These are phyloP conservation scores for Penicillium fimorum DNA, from an alignment of 495 filamentous ascomycete species.

Conservation along the genomic window DNA sequence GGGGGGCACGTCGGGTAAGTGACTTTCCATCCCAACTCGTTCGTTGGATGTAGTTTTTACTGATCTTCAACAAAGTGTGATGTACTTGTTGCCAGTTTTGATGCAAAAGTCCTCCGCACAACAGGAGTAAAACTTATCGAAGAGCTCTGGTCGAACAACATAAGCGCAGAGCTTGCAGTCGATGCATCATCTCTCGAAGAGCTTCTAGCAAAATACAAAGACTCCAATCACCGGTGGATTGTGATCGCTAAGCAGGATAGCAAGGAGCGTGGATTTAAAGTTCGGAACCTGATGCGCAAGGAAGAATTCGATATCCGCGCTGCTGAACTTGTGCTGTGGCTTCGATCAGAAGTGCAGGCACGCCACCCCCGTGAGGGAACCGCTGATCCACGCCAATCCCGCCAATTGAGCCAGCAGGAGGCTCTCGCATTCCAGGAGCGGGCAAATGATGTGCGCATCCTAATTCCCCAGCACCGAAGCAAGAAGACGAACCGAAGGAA, in stretches of 20 bases:
- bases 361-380: conserved; percentile 62
- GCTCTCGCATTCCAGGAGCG: conserved; percentile 41
- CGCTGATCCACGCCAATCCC: conserved; percentile 43
- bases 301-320: conserved; percentile 79
- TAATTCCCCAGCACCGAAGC: conserved; percentile 73
- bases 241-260: conserved; percentile 81
- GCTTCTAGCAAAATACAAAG: conserved; percentile 61
- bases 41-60: background rate
- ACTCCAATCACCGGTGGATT: conserved; percentile 83
- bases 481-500: conserved; percentile 87
- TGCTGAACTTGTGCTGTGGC: conserved; percentile 73
- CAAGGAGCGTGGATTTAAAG: conserved; percentile 66
- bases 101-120: conserved; percentile 70
- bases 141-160: conserved; percentile 76
- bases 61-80: conserved; percentile 59
- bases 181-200: conserved; percentile 74
- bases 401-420: conserved; percentile 47
- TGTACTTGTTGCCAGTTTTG: conserved; percentile 84
- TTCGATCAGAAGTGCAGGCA: conserved; percentile 81
- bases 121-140: conserved; percentile 71
- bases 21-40: background rate
- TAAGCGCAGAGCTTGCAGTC: conserved; percentile 86
- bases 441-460: conserved; percentile 75
- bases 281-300: conserved; percentile 69
- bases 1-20: conserved; percentile 62